Evolutionary conservation across 2,329 filamentous ascomycete genomes (phyloP).

Genomic region (Talaromyces pinophilus): DNA sequence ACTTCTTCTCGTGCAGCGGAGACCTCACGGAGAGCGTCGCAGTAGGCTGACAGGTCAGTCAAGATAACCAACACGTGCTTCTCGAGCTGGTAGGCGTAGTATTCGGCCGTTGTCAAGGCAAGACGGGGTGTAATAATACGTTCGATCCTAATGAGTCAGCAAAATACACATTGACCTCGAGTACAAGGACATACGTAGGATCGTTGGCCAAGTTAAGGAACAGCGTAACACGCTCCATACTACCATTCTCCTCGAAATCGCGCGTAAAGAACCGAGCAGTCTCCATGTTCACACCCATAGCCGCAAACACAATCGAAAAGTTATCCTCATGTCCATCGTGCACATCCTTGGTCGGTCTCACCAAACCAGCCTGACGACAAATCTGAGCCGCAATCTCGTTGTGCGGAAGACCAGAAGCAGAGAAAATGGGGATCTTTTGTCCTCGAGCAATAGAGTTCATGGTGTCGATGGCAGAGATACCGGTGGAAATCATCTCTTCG

Average conservation of each 20-base stretch:
- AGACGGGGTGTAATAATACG: conserved; percentile 99
- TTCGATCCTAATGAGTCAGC: conserved; percentile 73
- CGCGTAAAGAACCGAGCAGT: conserved; percentile 97
- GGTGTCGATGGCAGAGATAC: conserved; percentile 98
- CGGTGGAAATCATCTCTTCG: conserved; percentile 99
- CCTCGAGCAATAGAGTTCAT: conserved; percentile 98
- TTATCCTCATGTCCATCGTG: conserved; percentile 98
- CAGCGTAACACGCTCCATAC: conserved; percentile 92
- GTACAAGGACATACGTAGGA: conserved; percentile 71
- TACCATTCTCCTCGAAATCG: conserved; percentile 99
- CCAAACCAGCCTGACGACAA: conserved; percentile 92
- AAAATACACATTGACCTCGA: background rate
- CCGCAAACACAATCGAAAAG: conserved; percentile 98
- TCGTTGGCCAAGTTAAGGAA: conserved; percentile 99
- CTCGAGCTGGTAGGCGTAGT: conserved; percentile 99
- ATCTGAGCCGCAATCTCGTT: conserved; percentile 99
- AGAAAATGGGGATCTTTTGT: conserved; percentile 99
- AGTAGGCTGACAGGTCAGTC: conserved; percentile 96
- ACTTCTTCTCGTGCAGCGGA: conserved; percentile 98
- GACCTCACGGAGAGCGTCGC: conserved; percentile 97
- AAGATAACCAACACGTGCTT: conserved; percentile 99
- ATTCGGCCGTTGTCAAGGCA: conserved; percentile 95
- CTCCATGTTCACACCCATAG: conserved; percentile 99
- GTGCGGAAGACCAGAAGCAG: conserved; percentile 93
- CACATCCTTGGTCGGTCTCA: conserved; percentile 86